Base-by-base conservation (phyloP, 1,139 yeast genomes). In the Kluyveromyces sp. region DNA sequence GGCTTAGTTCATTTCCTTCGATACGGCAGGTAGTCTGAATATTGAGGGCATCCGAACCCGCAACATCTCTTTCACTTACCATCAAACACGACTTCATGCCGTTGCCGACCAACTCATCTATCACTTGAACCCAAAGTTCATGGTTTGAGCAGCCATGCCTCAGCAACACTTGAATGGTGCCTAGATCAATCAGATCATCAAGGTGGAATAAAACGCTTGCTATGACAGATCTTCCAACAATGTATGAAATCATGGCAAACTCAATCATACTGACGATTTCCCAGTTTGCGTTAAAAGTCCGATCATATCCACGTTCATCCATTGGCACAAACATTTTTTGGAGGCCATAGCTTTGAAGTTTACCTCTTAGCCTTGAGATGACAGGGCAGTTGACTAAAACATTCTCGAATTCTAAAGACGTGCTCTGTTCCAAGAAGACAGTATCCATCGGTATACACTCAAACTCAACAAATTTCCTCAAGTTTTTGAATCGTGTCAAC, bases 81-180 rank as follows among this genome's bases (percentile, higher is more conserved):
- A 80, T 70, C 54, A 81, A 80, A 0, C 86, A 85, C 8, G 84
- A 77, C 20, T 39, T 41, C 19, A 34, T 39, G 12, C n/a, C 25
- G 13, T 41, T 36, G 12, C 39, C 17, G 4, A 37, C 40, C 18
- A 42, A 18, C 8, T 45, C 40, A 4, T 22, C 26, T n/a, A 46
- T 19, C 29, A 32, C n/a, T 12, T 19, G 74, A 79, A 81, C 48
- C 64, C 61, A 41, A 68, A 56, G 61, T 75, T 76, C 52, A 81
- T 87, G 45, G 61, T 65, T 1, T 61, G 64, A 41, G 66, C 71
- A 38, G 29, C 82, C 86, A 58, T 76, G 80, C 51, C 73, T 71
- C 31, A 83, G 83, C 50, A 81, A 61, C 18, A 81, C 68, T 58
- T 80, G 87, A 83, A 80, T 80, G 56, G 81, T 80, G 6, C 87